These are phyloP conservation scores for Colletotrichum lindemuthianum DNA, from an alignment of 2,329 filamentous ascomycete genomes.

Conservation along the genomic window DNA sequence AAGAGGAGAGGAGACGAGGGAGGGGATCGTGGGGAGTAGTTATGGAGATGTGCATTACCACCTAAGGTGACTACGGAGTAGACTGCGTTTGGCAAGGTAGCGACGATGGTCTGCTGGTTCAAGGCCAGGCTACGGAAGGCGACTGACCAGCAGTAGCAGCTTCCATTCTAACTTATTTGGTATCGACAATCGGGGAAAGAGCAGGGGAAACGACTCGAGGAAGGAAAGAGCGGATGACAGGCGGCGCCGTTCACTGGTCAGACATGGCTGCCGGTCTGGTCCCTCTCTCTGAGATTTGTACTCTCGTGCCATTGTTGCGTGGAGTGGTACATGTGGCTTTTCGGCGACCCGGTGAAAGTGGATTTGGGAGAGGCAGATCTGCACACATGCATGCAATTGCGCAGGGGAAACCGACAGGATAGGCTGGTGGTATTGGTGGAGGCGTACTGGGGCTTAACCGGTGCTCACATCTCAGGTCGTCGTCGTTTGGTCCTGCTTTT, in stretches of 20 bases:
- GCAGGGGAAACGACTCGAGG: not conserved
- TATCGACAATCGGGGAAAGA: not conserved
- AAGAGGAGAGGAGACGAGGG: conserved; percentile 25
- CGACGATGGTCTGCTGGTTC: conserved; percentile 3
- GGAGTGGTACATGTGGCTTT: not conserved
- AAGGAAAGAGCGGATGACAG: conserved; percentile 14
- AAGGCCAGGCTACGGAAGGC: conserved; percentile 10
- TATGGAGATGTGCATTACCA: conserved; percentile 30
- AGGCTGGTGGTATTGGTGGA: too few species aligned
- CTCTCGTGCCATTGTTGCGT: not conserved
- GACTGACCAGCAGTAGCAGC: not conserved
- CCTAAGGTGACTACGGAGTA: conserved; percentile 22
- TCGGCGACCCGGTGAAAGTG: conserved; percentile 15
- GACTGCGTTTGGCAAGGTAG: conserved; percentile 13
- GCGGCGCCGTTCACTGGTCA: conserved; percentile 14
- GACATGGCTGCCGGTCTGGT: conserved; percentile 23
- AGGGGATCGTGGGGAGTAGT: conserved; percentile 35
- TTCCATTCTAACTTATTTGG: not conserved
- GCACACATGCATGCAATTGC: conserved; percentile 27
- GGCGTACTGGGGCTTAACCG: not conserved
- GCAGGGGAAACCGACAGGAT: not conserved
- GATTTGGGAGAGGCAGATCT: conserved; percentile 19
- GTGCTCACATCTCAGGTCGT: not conserved
- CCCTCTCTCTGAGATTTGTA: conserved; percentile 2
- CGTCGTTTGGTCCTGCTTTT: too few species aligned